Percentiles rank a stretch among this genome's conserved stretches.
Conservation (phyloP, 257 asterid genomes). For the Apocynum venetum region DNA sequence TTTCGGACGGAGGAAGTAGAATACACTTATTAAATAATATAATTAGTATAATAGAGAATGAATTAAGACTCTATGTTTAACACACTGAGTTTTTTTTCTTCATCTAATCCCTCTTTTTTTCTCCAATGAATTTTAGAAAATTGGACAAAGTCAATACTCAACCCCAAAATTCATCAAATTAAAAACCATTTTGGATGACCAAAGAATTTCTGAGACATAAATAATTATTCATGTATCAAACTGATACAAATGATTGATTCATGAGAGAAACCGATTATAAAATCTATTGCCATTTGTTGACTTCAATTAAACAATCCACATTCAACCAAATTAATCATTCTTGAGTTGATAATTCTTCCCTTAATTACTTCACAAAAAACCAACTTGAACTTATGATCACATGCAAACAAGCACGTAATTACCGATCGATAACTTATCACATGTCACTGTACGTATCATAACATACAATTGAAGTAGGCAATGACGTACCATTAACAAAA, state of each 20-base stretch:
- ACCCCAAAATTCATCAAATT: not conserved
- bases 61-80: too few species aligned
- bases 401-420: not conserved
- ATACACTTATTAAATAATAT: too few species aligned
- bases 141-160: not conserved
- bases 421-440: not conserved
- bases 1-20: too few species aligned
- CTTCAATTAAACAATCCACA: not conserved
- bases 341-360: not conserved
- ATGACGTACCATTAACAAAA: not conserved
- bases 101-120: too few species aligned
- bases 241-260: not conserved
- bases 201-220: not conserved
- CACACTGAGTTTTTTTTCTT: too few species aligned
- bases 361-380: not conserved
- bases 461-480: conserved; percentile 5
- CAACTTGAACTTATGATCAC: not conserved
- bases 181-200: not conserved
- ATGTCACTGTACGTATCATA: conserved; percentile 8
- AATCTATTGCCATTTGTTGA: not conserved
- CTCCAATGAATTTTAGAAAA: too few species aligned
- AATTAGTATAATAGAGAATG: too few species aligned
- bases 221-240: not conserved
- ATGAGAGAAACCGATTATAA: not conserved
- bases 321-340: not conserved